Conservation (phyloP, 768 basidiomycete species). For the Xerocomus potaroensis region DNA sequence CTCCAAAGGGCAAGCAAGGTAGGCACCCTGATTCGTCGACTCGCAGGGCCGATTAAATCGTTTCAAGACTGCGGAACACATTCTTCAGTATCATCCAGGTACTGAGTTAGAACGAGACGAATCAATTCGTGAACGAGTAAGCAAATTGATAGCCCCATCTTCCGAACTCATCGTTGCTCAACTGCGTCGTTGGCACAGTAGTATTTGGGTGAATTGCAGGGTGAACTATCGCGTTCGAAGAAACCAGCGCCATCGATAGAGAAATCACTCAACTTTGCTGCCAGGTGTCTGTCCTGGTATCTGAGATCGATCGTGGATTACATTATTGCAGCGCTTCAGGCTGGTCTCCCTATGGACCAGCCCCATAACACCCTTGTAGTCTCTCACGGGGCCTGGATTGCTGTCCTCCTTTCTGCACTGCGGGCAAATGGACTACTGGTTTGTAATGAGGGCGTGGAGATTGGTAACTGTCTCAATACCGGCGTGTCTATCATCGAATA, state of each 20-base stretch:
- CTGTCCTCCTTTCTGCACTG: slow-evolving; percentile 46
- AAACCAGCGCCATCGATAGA: slow-evolving; percentile 24
- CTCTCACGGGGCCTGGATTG: slow-evolving; percentile 66
- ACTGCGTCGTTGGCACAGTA: slow-evolving; percentile 21
- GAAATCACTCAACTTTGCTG: slow-evolving; percentile 34
- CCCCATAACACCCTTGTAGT: slow-evolving; percentile 47
- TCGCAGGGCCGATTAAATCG: neutral
- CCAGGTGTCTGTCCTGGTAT: slow-evolving; percentile 65
- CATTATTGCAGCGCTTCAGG: slow-evolving; percentile 14
- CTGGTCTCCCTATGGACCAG: slow-evolving; percentile 28
- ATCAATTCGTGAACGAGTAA: slow-evolving; percentile 64
- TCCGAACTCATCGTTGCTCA: neutral
- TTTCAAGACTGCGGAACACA: slow-evolving; percentile 60
- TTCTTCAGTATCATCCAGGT: slow-evolving; percentile 50
- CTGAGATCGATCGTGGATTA: slow-evolving; percentile 38
- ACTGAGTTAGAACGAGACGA: slow-evolving; percentile 40
- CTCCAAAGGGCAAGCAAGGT: slow-evolving; percentile 65
- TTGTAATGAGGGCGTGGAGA: slow-evolving; percentile 30
- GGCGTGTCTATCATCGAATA: slow-evolving; percentile 57
- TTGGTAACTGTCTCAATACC: slow-evolving; percentile 25
- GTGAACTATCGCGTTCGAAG: slow-evolving; percentile 26
- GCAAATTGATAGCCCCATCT: slow-evolving; percentile 12
- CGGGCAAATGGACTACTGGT: slow-evolving; percentile 37
- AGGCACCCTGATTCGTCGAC: slow-evolving; percentile 11
- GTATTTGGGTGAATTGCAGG: slow-evolving; percentile 64